These are phyloP conservation scores for Alnus rubra DNA, from an alignment of 306 rosid genomes.

Conservation along the genomic window DNA sequence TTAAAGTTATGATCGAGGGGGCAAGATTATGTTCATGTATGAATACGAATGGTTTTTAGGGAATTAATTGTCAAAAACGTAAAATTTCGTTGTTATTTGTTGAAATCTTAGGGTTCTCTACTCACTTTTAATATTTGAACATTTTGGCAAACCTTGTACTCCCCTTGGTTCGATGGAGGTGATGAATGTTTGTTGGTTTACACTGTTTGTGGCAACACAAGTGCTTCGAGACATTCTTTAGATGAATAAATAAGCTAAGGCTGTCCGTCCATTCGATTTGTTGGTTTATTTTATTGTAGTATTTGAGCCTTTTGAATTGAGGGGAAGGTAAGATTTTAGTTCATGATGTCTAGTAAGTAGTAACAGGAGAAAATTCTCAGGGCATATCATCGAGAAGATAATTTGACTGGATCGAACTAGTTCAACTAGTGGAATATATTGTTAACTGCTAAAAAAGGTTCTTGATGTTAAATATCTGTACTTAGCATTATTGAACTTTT, in stretches of 20 bases:
- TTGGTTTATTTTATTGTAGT: not conserved
- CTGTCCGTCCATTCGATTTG: not conserved
- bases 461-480: not conserved
- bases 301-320: not conserved
- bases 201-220: not conserved
- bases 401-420: not conserved
- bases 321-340: not conserved
- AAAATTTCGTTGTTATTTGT: not conserved
- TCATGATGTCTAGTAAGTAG: not conserved
- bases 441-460: not conserved
- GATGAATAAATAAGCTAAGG: not conserved
- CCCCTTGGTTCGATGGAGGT: not conserved
- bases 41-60: no score
- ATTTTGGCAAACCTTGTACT: not conserved
- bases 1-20: not conserved
- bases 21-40: not conserved
- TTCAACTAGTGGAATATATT: not conserved
- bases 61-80: not conserved
- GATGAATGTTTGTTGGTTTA: not conserved
- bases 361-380: not conserved
- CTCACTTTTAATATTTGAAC: not conserved
- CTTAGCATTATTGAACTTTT: not conserved
- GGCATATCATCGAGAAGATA: not conserved
- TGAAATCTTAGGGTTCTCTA: not conserved
- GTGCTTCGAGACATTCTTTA: not conserved